Base-by-base conservation (phyloP, 306 rosid genomes). In the Pterocarpus santalinus region DNA sequence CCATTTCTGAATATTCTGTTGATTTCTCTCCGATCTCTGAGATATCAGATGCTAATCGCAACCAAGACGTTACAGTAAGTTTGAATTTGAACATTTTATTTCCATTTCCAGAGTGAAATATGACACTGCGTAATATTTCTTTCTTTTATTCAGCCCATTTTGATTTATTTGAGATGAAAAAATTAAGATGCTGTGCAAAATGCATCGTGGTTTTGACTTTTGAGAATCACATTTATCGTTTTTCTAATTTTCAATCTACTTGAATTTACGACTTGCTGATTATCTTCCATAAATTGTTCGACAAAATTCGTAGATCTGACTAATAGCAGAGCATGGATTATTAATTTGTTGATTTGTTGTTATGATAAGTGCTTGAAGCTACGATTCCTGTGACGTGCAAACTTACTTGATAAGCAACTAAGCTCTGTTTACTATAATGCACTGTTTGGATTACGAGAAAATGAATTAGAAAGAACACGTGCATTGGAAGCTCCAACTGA, bases 41-140 rank as follows among this genome's bases (percentile, higher is more conserved):
- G 49, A 43, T 32, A 38, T 72, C 61, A 12, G 41, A 49, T 46
- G 80, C 63, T 11, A 49, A 66, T 46, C 35, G 43, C 55, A 63
- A 69, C 34, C 71, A 51, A 74, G 76, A 74, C 2, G 8, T 5
- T 14, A 14, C 63, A 1, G 85, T 65, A 77, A 64, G 80, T 14
- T 44, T 58, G 70, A 81, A 53, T 58, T 5, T 60, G 36, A 36
- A 38, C 8, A 11, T 14, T 56, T 57, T 58, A 22, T 22, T 22
- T 22, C 28, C 28, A 22, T 22, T 22, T 69, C 10, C 0, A 0
- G 17, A 30, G 60, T 32, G 49, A 56, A 78, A 39, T 53, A 22
- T 53, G 83, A 47, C 2, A 14, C 12, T 11, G 2, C 16, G 43
- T 35, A 4, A 41, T 30, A 49, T 35, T 80, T 80, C n/a, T 7